Percentiles rank a stretch among this genome's conserved stretches.
Evolutionary conservation across 257 asterid species (phyloP).

Genomic region (Solanum chilense): DNA sequence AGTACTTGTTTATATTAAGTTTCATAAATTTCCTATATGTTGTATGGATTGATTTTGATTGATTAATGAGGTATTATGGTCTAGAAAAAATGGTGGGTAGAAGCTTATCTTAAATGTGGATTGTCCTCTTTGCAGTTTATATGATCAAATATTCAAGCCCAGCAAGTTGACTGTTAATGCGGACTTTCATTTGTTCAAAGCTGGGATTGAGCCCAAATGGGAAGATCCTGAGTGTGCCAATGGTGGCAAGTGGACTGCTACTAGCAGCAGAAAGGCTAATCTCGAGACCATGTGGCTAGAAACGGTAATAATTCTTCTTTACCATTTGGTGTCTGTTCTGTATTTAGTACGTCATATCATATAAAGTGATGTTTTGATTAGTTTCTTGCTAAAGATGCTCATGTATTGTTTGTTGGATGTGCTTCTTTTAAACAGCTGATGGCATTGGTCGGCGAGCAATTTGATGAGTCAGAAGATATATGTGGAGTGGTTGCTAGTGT

Average conservation of each 20-base stretch:
- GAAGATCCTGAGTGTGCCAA: slow-evolving; percentile 95
- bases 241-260: slow-evolving; percentile 90
- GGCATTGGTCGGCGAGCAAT: slow-evolving; percentile 79
- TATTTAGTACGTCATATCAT: background rate
- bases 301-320: slow-evolving; percentile 40
- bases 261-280: slow-evolving; percentile 33
- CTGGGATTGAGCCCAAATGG: slow-evolving; percentile 96
- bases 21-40: background rate
- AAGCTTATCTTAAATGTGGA: background rate
- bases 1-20: background rate
- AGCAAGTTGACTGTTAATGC: slow-evolving; percentile 70
- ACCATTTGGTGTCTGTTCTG: background rate
- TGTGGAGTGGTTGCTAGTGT: slow-evolving; percentile 79
- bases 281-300: slow-evolving; percentile 88
- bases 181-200: slow-evolving; percentile 82
- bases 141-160: slow-evolving; percentile 71
- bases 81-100: background rate
- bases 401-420: background rate
- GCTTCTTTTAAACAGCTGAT: slow-evolving; percentile 31
- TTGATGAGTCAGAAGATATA: slow-evolving; percentile 67
- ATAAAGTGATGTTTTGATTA: background rate
- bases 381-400: background rate
- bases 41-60: background rate
- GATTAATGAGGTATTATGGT: background rate
- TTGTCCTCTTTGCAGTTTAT: slow-evolving; percentile 45